These are phyloP conservation scores for Leptographium galeiforme DNA, from an alignment of 2,329 filamentous ascomycete species.

Conservation along the genomic window DNA sequence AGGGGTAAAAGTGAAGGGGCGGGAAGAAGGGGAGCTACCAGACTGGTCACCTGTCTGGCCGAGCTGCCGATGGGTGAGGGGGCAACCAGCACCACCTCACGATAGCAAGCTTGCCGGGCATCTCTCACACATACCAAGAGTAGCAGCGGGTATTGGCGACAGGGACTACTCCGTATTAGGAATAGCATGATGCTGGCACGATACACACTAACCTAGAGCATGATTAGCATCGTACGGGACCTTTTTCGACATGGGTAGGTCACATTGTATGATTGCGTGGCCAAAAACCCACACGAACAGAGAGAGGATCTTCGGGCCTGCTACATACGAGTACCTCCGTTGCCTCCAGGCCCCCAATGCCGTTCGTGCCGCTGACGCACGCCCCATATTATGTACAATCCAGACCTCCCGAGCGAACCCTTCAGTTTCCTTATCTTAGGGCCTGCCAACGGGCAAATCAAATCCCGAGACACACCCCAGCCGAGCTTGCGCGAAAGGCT, in stretches of 20 bases:
- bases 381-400: too few species aligned
- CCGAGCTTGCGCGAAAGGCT: too few species aligned
- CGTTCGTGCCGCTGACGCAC: too few species aligned
- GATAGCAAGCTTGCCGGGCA: not conserved
- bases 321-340: not conserved
- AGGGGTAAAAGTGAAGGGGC: not conserved
- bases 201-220: not conserved
- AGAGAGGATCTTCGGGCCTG: not conserved
- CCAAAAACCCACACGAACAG: not conserved
- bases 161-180: not conserved
- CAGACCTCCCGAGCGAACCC: too few species aligned
- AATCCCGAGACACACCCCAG: too few species aligned
- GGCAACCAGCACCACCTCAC: not conserved
- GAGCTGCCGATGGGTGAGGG: not conserved
- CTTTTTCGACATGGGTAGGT: not conserved
- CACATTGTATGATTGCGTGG: not conserved
- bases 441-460: too few species aligned
- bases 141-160: conserved; percentile 2
- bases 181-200: not conserved
- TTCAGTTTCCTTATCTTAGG: too few species aligned
- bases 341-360: too few species aligned
- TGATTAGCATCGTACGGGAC: not conserved
- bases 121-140: not conserved
- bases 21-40: not conserved
- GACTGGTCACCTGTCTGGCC: not conserved